These are phyloP conservation scores for Anthracocystis panici-leucophaei DNA, from an alignment of 1,284 basidiomycete genomes.

Conservation along the genomic window DNA sequence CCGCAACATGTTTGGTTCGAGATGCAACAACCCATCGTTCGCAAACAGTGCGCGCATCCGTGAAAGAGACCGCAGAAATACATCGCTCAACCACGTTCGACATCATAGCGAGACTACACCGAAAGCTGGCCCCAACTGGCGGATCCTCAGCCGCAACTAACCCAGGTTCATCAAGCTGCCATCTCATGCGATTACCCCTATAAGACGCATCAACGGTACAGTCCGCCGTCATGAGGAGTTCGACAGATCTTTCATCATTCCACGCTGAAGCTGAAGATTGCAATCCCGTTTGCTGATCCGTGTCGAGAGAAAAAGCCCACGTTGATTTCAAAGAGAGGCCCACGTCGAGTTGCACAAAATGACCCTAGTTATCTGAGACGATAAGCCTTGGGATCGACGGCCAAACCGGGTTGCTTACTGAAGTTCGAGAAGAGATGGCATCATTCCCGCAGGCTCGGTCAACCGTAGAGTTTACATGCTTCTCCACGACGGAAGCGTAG, in stretches of 20 bases:
- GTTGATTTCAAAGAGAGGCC: no score
- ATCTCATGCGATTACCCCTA: not conserved
- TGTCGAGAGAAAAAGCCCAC: no score
- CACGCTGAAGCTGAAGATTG: not conserved
- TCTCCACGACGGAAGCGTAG: not conserved
- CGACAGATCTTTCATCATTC: not conserved
- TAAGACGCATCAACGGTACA: not conserved
- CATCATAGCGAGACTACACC: not conserved
- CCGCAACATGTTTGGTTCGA: no score
- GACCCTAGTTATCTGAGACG: no score
- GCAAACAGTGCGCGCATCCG: no score
- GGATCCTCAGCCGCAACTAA: constrained; percentile 1
- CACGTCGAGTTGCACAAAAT: no score
- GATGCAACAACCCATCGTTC: no score
- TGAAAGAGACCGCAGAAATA: no score
- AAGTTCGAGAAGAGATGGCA: not conserved
- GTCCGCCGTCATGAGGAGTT: not conserved
- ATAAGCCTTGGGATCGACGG: no score
- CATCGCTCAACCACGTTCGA: no score
- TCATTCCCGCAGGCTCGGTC: constrained; percentile 7
- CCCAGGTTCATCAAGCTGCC: not conserved
- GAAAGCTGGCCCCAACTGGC: not conserved
- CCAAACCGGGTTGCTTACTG: no score
- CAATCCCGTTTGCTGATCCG: not conserved
- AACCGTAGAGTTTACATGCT: not conserved